These are phyloP conservation scores for Pseudogymnoascus sp. DNA, from an alignment of 2,329 filamentous ascomycete species.

Conservation along the genomic window DNA sequence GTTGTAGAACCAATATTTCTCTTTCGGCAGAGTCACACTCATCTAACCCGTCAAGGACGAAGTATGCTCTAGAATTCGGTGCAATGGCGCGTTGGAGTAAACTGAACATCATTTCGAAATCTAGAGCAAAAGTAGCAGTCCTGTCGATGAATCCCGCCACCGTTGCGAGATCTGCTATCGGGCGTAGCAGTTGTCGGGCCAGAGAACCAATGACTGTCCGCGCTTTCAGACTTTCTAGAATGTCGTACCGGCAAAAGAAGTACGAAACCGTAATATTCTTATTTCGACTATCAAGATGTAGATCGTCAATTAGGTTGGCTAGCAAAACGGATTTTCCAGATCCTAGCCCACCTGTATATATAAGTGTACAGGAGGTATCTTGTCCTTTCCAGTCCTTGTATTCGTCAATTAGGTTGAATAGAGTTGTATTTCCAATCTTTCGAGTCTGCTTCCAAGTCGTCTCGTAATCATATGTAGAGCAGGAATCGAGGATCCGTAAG, in stretches of 20 bases:
- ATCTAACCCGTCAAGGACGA: constrained; percentile 34
- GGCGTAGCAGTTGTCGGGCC: constrained; percentile 33
- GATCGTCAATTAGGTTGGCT: constrained; percentile 39
- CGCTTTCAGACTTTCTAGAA: constrained; percentile 27
- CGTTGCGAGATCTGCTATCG: constrained; percentile 23
- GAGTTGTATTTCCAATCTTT: constrained; percentile 34
- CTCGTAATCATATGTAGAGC: constrained; percentile 37
- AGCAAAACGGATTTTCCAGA: constrained; percentile 41
- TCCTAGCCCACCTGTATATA: constrained; percentile 38
- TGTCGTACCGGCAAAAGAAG: constrained; percentile 34
- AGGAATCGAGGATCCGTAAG: constrained; percentile 33
- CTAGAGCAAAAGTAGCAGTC: not conserved
- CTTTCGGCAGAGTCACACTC: constrained; percentile 26
- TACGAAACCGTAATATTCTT: constrained; percentile 24
- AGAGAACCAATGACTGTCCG: constrained; percentile 32
- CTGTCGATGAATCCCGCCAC: not conserved
- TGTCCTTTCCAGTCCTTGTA: constrained; percentile 30
- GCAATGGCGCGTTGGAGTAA: constrained; percentile 23
- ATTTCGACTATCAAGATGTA: constrained; percentile 25
- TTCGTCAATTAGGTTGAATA: constrained; percentile 21
- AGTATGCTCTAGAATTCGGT: constrained; percentile 24
- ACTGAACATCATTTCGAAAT: constrained; percentile 22
- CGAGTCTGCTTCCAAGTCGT: constrained; percentile 38
- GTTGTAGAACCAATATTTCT: constrained; percentile 17
- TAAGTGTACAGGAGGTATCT: constrained; percentile 27